Evolutionary conservation across 1,284 basidiomycete species (phyloP).

Genomic region (Cryptococcus wingfieldii): DNA sequence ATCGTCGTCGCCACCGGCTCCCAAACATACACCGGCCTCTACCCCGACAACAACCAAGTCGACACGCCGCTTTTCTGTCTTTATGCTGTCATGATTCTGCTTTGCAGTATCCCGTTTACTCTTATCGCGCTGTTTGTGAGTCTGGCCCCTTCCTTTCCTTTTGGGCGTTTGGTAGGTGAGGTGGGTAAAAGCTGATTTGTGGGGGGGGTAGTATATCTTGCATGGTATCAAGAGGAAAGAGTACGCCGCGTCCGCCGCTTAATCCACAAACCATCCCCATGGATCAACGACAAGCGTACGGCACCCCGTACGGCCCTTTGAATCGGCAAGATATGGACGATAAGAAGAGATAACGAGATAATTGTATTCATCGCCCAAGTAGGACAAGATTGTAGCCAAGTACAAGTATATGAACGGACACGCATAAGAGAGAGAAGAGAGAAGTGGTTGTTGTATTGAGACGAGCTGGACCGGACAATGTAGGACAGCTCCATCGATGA

Average conservation of each 20-base stretch:
- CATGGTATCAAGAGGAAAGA: conserved; percentile 11
- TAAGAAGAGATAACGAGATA: too few species aligned
- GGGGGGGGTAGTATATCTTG: conserved; percentile 9
- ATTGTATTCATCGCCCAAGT: too few species aligned
- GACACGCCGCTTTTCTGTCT: conserved; percentile 32
- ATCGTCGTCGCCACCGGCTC: conserved; percentile 29
- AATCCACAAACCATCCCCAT: background rate
- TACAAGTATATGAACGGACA: too few species aligned
- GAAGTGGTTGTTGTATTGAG: too few species aligned
- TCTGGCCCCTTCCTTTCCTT: background rate
- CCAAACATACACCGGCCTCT: conserved; percentile 25
- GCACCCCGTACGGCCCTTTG: too few species aligned
- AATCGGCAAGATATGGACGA: too few species aligned
- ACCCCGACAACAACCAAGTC: conserved; percentile 20
- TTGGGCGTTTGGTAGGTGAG: background rate
- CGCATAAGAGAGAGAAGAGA: too few species aligned
- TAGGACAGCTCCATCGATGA: too few species aligned
- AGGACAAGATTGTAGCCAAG: too few species aligned
- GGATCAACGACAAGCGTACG: background rate
- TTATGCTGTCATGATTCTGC: conserved; percentile 29
- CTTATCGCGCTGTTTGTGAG: background rate
- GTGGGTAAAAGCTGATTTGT: background rate
- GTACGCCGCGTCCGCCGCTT: background rate
- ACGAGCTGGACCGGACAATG: too few species aligned
- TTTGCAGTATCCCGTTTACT: conserved; percentile 24